Percentiles rank a stretch among this genome's conserved stretches.
Conservation (phyloP, 1,284 basidiomycete genomes). For the Crocinoboletus sp. region DNA sequence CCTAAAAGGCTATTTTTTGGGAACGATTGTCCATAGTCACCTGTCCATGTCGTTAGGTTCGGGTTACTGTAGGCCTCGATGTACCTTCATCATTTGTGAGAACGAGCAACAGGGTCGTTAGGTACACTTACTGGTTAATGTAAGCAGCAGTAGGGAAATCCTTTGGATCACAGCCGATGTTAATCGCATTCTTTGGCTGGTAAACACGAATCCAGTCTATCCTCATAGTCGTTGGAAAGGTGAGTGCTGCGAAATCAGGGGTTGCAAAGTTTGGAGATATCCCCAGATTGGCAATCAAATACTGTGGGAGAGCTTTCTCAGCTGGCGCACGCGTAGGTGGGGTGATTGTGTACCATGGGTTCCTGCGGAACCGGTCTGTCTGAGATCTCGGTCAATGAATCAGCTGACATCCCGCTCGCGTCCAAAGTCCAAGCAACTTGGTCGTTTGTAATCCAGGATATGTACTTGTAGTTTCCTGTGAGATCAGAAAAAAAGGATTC, state of each 20-base stretch:
- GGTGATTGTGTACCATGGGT: conserved; percentile 57
- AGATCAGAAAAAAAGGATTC: conserved; percentile 24
- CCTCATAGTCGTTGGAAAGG: conserved; percentile 67
- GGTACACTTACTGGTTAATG: conserved; percentile 55
- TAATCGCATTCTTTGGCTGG: conserved; percentile 60
- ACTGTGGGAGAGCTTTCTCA: conserved; percentile 36
- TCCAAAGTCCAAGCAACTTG: conserved; percentile 74
- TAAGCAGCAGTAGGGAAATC: conserved; percentile 75
- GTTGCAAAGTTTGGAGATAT: conserved; percentile 75
- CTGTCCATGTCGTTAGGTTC: conserved; percentile 55
- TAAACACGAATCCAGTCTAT: conserved; percentile 87
- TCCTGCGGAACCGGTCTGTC: conserved; percentile 78
- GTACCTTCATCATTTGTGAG: conserved; percentile 39
- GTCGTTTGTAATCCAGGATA: conserved; percentile 71
- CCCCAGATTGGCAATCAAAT: conserved; percentile 79
- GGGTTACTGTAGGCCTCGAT: conserved; percentile 50
- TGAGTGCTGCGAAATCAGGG: conserved; percentile 61
- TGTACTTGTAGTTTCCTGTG: conserved; percentile 48
- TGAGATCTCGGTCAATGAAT: conserved; percentile 61
- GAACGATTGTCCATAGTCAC: conserved; percentile 55
- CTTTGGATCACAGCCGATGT: conserved; percentile 80
- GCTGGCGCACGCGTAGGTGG: background rate
- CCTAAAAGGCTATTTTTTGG: conserved; percentile 55
- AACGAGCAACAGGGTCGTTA: background rate
- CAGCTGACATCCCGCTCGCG: conserved; percentile 66